These are phyloP conservation scores for Massariosphaeria phaeospora DNA, from an alignment of 495 filamentous ascomycete genomes.

Conservation along the genomic window DNA sequence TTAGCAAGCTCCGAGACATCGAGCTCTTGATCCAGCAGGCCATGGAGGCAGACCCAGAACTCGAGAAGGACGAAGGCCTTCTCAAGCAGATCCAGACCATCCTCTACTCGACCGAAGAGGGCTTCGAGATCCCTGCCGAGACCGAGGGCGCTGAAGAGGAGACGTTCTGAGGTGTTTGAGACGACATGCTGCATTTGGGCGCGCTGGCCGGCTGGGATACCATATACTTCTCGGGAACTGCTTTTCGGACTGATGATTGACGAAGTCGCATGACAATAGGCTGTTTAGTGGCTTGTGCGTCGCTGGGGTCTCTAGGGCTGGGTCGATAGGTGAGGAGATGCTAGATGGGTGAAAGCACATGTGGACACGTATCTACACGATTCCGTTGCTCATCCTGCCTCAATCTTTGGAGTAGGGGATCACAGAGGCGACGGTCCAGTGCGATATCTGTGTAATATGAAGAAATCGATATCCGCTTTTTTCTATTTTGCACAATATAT, in stretches of 20 bases:
- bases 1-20: constrained; percentile 95
- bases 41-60: constrained; percentile 80
- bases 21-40: constrained; percentile 88
- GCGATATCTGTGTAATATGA: no score
- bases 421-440: no score
- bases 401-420: background rate
- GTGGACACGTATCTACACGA: constrained; percentile 4
- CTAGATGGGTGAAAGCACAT: constrained; percentile 8
- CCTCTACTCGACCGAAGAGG: constrained; percentile 94
- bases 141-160: constrained; percentile 58
- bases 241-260: constrained; percentile 7
- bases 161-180: constrained; percentile 55
- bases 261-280: constrained; percentile 10
- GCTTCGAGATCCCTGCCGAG: constrained; percentile 77
- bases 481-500: no score
- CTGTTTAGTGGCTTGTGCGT: background rate
- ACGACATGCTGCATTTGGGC: constrained; percentile 13
- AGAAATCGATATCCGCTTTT: no score
- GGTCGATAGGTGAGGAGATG: constrained; percentile 13
- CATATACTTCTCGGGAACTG: background rate
- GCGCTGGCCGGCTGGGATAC: constrained; percentile 5
- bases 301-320: background rate
- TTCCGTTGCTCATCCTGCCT: background rate
- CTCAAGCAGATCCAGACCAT: constrained; percentile 94
- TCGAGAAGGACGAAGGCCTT: constrained; percentile 87